These are phyloP conservation scores for Wallacemonas collosoma DNA, from an alignment of 208 protist genomes.

Conservation along the genomic window DNA sequence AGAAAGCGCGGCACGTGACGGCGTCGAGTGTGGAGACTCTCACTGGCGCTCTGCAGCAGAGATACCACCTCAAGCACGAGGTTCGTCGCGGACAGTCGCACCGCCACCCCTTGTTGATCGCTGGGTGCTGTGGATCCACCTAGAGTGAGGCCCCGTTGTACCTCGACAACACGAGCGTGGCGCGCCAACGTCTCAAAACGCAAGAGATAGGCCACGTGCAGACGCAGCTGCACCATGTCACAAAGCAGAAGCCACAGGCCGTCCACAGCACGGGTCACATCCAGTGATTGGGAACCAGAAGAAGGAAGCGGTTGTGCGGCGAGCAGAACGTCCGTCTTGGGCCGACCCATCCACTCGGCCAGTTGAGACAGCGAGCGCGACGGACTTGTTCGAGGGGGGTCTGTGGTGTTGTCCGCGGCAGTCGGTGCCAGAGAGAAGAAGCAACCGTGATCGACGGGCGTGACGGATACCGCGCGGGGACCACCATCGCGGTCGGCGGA, in stretches of 20 bases:
- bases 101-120: background rate
- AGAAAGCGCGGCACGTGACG: slow-evolving; percentile 12
- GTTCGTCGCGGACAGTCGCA: background rate
- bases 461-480: background rate
- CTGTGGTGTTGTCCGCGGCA: no score
- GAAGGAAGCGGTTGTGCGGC: background rate
- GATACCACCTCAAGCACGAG: slow-evolving; percentile 1
- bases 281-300: no score
- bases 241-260: slow-evolving; percentile 26
- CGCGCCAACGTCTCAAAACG: slow-evolving; percentile 19
- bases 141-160: no score
- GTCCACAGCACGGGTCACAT: background rate
- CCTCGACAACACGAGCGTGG: background rate
- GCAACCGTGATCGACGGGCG: slow-evolving; percentile 4
- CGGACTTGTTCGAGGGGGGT: no score
- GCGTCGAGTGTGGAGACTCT: background rate
- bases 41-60: background rate
- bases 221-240: slow-evolving; percentile 32
- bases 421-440: background rate
- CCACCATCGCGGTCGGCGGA: background rate
- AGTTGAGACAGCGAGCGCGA: background rate
- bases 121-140: background rate
- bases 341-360: background rate
- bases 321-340: background rate
- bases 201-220: slow-evolving; percentile 30